A percentile compares a stretch with the other conserved stretches of the same genome.
phyloP scores from a whole-genome alignment of 768 basidiomycete species.

The Tulasnella sp. region DNA sequence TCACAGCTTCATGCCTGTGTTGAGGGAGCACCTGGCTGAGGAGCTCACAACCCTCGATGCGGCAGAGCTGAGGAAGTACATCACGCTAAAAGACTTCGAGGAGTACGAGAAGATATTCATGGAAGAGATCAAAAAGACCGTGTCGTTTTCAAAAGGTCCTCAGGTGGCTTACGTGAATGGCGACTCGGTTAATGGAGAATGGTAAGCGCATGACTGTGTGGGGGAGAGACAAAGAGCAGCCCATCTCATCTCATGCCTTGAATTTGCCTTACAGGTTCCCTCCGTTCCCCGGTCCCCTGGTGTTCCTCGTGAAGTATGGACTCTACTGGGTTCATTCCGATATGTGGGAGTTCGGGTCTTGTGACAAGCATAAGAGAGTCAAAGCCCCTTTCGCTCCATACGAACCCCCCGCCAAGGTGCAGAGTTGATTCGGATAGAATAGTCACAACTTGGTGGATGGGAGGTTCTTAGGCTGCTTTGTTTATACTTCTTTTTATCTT shows the following conservation, averaged over 20 bases:
- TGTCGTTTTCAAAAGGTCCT: neutral
- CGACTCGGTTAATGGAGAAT: neutral
- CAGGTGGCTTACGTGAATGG: conserved; percentile 3
- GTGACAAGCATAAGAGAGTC: conserved; percentile 17
- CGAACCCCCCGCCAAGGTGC: neutral
- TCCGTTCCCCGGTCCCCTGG: neutral
- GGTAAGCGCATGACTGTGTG: neutral
- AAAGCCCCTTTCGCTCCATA: conserved; percentile 3
- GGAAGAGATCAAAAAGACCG: neutral
- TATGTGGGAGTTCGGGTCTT: conserved; percentile 12
- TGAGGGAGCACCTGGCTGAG: conserved; percentile 16
- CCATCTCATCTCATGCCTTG: neutral
- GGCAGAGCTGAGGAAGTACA: neutral
- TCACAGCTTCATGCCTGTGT: neutral
- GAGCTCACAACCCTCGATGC: conserved; percentile 13
- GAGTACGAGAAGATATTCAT: neutral
- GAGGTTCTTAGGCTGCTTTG: no score
- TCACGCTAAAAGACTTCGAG: neutral
- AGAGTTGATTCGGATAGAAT: no score
- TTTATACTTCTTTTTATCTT: no score
- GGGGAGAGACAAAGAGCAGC: neutral
- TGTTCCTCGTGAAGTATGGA: neutral
- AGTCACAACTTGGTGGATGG: no score
- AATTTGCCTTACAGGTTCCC: neutral
- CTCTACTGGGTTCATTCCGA: neutral